These are phyloP conservation scores for Neurospora terricola DNA, from an alignment of 495 filamentous ascomycete genomes.

Conservation along the genomic window DNA sequence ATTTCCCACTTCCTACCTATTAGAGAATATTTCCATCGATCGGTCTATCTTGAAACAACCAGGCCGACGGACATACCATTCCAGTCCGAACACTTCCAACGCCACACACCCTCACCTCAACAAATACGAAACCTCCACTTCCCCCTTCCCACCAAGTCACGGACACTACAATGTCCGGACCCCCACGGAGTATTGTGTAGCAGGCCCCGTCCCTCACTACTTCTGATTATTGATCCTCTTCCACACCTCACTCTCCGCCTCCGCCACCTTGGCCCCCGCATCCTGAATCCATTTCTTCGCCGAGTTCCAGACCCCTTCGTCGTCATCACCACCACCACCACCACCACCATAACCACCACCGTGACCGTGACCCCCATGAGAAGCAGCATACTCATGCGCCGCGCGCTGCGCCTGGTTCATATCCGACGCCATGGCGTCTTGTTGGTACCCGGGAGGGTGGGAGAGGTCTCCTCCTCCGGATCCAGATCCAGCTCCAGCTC, in stretches of 20 bases:
- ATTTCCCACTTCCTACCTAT: background rate
- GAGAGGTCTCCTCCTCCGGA: conserved; percentile 1
- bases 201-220: conserved; percentile 4
- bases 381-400: conserved; percentile 9
- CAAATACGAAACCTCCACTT: background rate
- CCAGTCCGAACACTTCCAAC: background rate
- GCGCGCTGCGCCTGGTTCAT: conserved; percentile 16
- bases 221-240: conserved; percentile 48
- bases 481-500: background rate
- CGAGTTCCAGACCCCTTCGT: conserved; percentile 39
- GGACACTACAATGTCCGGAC: background rate
- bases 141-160: background rate
- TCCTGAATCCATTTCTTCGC: conserved; percentile 52
- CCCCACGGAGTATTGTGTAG: background rate
- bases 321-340: conserved; percentile 22
- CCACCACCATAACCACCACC: conserved; percentile 21
- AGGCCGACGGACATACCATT: background rate
- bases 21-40: background rate
- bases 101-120: background rate
- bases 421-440: conserved; percentile 40
- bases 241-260: conserved; percentile 64
- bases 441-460: conserved; percentile 35
- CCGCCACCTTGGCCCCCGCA: conserved; percentile 50
- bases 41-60: background rate
- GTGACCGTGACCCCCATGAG: conserved; percentile 10